phyloP scores from a whole-genome alignment of 768 basidiomycete species.

The Dioszegia crocea region DNA sequence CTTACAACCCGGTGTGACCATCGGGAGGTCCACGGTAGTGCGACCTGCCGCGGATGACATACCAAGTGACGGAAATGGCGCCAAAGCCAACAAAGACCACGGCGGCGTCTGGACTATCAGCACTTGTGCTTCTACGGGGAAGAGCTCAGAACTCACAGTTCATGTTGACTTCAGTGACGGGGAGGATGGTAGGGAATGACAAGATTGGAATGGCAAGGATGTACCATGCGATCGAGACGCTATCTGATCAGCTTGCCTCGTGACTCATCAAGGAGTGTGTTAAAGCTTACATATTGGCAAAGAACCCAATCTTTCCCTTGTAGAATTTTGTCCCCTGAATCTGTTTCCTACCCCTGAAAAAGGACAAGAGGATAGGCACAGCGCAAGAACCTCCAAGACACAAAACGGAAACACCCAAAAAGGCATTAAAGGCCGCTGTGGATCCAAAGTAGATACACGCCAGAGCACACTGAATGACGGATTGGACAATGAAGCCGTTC shows the following conservation, averaged over 20 bases:
- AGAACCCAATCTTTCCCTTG: conserved; percentile 53
- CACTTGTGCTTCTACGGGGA: background rate
- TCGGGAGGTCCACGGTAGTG: conserved; percentile 25
- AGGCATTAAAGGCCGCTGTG: conserved; percentile 63
- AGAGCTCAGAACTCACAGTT: conserved; percentile 47
- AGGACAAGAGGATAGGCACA: conserved; percentile 59
- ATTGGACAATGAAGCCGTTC: conserved; percentile 61
- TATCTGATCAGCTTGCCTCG: background rate
- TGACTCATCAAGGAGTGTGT: background rate
- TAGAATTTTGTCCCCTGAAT: conserved; percentile 56
- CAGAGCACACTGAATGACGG: conserved; percentile 58
- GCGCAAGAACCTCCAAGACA: conserved; percentile 62
- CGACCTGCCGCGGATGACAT: conserved; percentile 61
- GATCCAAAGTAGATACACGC: conserved; percentile 60
- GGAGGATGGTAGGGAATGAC: conserved; percentile 63
- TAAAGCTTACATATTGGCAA: conserved; percentile 53
- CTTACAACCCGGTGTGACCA: conserved; percentile 13
- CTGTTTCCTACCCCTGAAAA: conserved; percentile 53
- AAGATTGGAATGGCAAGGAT: conserved; percentile 61
- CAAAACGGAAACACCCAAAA: conserved; percentile 62
- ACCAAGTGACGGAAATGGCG: conserved; percentile 59
- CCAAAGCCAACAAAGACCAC: conserved; percentile 65
- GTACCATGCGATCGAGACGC: conserved; percentile 57
- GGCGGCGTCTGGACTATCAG: conserved; percentile 56
- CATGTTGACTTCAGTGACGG: conserved; percentile 58